These are phyloP conservation scores for Neonectria sp. DNA, from an alignment of 2,329 filamentous ascomycete genomes.

Conservation along the genomic window DNA sequence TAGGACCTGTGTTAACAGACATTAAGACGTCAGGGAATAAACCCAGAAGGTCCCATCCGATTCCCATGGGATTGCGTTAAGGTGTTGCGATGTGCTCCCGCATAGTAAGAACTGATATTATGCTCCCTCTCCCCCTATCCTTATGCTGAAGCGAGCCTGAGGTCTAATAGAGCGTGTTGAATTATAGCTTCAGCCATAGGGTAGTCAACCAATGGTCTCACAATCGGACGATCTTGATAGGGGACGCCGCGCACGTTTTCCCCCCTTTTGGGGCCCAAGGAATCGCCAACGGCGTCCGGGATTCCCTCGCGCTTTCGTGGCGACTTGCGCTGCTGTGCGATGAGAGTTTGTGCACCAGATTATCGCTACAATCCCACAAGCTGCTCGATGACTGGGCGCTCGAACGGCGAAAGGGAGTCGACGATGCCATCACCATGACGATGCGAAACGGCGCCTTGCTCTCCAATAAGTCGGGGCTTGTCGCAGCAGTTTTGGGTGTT, in stretches of 20 bases:
- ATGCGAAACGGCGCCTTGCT: background rate
- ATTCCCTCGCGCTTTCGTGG: slow-evolving; percentile 48
- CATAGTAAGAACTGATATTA: background rate
- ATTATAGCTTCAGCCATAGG: slow-evolving; percentile 56
- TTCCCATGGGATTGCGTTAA: slow-evolving; percentile 3
- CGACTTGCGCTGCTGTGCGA: background rate
- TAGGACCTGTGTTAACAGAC: too few relatives aligned
- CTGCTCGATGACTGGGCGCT: background rate
- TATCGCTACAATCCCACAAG: background rate
- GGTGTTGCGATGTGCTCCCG: background rate
- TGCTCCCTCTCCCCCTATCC: too few relatives aligned
- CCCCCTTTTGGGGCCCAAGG: slow-evolving; percentile 60
- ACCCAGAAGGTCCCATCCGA: background rate
- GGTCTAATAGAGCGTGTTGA: too few relatives aligned
- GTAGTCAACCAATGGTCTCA: slow-evolving; percentile 63
- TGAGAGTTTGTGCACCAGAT: too few relatives aligned
- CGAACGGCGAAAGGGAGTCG: background rate
- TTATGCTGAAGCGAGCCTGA: too few relatives aligned
- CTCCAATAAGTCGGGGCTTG: background rate
- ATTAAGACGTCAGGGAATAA: background rate
- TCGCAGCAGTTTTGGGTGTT: slow-evolving; percentile 49
- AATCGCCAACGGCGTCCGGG: slow-evolving; percentile 52
- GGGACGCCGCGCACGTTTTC: slow-evolving; percentile 67
- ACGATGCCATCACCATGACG: background rate
- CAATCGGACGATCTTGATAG: slow-evolving; percentile 58